Evolutionary conservation across 306 rosid species (phyloP).

Genomic region (Sphenostylis stenocarpa): DNA sequence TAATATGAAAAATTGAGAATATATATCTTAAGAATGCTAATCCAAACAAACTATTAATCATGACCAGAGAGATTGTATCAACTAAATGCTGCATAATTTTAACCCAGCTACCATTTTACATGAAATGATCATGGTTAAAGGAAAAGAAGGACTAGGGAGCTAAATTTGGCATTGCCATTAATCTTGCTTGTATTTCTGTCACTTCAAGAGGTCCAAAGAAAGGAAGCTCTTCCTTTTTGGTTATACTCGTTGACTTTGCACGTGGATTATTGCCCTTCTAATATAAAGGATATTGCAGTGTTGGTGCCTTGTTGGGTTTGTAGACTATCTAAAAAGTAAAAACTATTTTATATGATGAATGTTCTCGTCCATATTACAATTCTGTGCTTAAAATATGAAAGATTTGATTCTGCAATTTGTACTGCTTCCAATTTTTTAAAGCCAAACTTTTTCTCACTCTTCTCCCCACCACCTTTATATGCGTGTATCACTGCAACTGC

Average conservation of each 20-base stretch:
- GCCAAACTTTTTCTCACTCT: slow-evolving; percentile 24
- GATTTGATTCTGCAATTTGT: slow-evolving; percentile 49
- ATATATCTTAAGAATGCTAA: not conserved
- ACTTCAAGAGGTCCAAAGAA: slow-evolving; percentile 38
- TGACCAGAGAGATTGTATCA: not conserved
- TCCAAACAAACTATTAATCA: not conserved
- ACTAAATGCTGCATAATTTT: not conserved
- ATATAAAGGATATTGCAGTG: slow-evolving; percentile 18
- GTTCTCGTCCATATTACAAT: slow-evolving; percentile 39
- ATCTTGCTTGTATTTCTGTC: slow-evolving; percentile 34
- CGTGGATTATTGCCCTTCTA: slow-evolving; percentile 33
- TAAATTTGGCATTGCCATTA: slow-evolving; percentile 3
- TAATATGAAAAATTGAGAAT: not conserved
- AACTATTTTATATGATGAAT: slow-evolving; percentile 32
- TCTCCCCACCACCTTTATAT: slow-evolving; percentile 43
- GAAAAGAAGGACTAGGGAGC: slow-evolving; percentile 16
- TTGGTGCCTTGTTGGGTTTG: slow-evolving; percentile 29
- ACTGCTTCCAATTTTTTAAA: slow-evolving; percentile 19
- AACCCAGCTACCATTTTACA: slow-evolving; percentile 20
- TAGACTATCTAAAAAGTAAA: slow-evolving; percentile 25
- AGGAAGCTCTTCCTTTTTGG: slow-evolving; percentile 30
- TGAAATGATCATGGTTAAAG: slow-evolving; percentile 23
- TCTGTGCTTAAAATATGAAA: slow-evolving; percentile 33
- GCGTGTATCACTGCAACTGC: slow-evolving; percentile 9
- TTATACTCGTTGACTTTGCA: slow-evolving; percentile 52